Evolutionary conservation across 2,329 filamentous ascomycete species (phyloP).

Genomic region (Ascomycota sp.): DNA sequence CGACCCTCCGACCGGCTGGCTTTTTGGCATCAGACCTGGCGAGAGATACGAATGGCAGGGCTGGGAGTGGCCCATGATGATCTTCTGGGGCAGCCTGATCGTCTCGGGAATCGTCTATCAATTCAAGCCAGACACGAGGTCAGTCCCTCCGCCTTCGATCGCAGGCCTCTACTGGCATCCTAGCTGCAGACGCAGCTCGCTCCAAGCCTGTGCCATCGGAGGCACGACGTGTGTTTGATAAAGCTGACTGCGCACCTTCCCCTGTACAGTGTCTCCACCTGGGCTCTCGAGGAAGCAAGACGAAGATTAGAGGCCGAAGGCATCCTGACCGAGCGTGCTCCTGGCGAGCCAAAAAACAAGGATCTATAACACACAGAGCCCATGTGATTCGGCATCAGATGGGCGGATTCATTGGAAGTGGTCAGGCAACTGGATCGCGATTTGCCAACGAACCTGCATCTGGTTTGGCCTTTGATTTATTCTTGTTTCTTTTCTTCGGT

Average conservation of each 20-base stretch:
- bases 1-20: conserved; percentile 78
- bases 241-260: too few relatives aligned
- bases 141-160: conserved; percentile 23
- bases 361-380: too few relatives aligned
- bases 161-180: not conserved
- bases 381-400: too few relatives aligned
- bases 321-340: conserved; percentile 59
- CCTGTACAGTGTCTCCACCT: conserved; percentile 73
- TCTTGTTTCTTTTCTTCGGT: not conserved
- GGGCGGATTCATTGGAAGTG: too few relatives aligned
- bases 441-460: conserved; percentile 10
- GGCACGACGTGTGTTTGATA: too few relatives aligned
- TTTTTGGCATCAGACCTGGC: conserved; percentile 83
- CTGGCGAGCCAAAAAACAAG: conserved; percentile 27
- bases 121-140: conserved; percentile 98
- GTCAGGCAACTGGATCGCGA: not conserved
- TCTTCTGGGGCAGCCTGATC: conserved; percentile 61
- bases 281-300: conserved; percentile 92
- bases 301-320: conserved; percentile 91
- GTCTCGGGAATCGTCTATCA: conserved; percentile 65
- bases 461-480: conserved; percentile 10
- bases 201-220: too few relatives aligned
- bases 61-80: conserved; percentile 77
- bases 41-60: conserved; percentile 93
- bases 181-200: too few relatives aligned